phyloP scores from a whole-genome alignment of 78 protist species.

The Pirum gemmata region DNA sequence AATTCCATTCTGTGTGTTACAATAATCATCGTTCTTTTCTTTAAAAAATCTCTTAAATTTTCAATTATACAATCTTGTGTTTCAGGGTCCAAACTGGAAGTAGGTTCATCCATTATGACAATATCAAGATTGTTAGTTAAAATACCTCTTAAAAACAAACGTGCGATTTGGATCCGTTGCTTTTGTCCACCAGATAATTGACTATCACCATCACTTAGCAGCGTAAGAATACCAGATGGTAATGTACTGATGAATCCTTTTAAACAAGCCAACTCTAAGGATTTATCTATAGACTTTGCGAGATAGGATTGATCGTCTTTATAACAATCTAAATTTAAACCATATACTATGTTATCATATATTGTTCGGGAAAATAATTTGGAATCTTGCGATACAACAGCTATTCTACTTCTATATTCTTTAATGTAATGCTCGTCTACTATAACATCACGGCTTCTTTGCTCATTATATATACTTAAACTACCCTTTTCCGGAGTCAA shows the following conservation, averaged over 20 bases:
- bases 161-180: not conserved
- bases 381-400: not conserved
- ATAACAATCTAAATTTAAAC: not conserved
- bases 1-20: too few species aligned
- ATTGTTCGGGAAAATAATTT: not conserved
- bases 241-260: not conserved
- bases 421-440: not conserved
- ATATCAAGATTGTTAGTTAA: too few species aligned
- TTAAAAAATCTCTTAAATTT: too few species aligned
- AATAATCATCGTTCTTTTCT: too few species aligned
- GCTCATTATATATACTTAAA: too few species aligned
- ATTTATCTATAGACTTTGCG: too few species aligned
- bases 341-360: not conserved
- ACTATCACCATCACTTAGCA: not conserved
- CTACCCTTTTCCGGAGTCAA: not conserved
- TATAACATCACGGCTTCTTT: not conserved
- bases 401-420: not conserved
- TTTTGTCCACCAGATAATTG: not conserved
- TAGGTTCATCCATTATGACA: too few species aligned
- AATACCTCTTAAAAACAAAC: not conserved
- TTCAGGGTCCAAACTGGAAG: too few species aligned
- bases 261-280: too few species aligned
- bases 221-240: not conserved
- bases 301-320: too few species aligned
- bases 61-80: too few species aligned